Percentiles rank a stretch among this genome's conserved stretches.
phyloP scores from a whole-genome alignment of 768 basidiomycete species.

The Phylloporus arenicola region DNA sequence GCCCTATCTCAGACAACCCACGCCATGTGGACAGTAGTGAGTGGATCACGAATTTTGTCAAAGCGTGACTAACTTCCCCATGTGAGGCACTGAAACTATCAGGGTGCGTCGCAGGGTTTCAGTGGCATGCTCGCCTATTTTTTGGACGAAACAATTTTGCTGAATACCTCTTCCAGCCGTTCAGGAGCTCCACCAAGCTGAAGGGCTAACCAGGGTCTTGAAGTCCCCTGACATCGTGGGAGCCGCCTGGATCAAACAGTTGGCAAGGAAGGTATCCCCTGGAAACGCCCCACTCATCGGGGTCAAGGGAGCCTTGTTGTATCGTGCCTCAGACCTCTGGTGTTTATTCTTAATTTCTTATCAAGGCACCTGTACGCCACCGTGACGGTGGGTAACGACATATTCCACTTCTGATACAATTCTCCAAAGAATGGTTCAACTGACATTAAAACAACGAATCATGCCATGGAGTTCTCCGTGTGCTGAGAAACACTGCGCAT shows the following conservation, averaged over 20 bases:
- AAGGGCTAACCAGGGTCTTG: background rate
- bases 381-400: too few relatives aligned
- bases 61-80: too few relatives aligned
- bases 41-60: too few relatives aligned
- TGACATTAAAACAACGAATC: too few relatives aligned
- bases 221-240: background rate
- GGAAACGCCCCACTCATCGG: background rate
- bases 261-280: background rate
- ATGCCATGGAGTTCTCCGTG: background rate
- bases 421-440: background rate
- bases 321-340: background rate
- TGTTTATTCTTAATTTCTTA: background rate
- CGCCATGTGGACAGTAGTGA: background rate
- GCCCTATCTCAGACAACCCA: too few relatives aligned
- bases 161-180: background rate
- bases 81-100: too few relatives aligned
- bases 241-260: background rate
- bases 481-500: slow-evolving; percentile 1
- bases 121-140: too few relatives aligned
- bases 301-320: background rate
- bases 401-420: background rate
- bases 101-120: too few relatives aligned
- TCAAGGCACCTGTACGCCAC: background rate
- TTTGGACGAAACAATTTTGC: too few relatives aligned
- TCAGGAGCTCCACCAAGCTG: background rate